Evolutionary conservation across 495 filamentous ascomycete species (phyloP).

Genomic region (Aspergillus bridgeri): DNA sequence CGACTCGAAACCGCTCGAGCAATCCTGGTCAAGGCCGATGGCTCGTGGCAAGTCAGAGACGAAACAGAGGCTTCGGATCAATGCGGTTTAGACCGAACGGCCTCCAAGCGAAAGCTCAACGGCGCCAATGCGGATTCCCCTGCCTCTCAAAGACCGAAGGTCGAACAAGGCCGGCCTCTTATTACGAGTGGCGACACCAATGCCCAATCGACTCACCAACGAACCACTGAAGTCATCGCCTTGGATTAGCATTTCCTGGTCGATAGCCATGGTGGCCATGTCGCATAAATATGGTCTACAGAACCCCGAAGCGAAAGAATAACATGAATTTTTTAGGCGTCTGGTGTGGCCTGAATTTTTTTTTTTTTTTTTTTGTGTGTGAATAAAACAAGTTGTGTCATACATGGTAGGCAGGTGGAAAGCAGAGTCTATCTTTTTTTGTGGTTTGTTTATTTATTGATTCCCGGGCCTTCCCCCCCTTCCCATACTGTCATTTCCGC

Average conservation of each 20-base stretch:
- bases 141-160: slow-evolving; percentile 13
- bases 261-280: background rate
- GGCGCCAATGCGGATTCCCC: background rate
- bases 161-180: slow-evolving; percentile 3
- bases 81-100: background rate
- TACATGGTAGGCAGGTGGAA: background rate
- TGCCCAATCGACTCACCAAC: background rate
- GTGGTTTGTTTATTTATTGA: background rate
- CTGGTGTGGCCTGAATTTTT: background rate
- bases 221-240: slow-evolving; percentile 28
- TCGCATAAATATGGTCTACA: background rate
- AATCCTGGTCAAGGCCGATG: slow-evolving; percentile 55
- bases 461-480: no score
- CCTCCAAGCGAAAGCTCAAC: slow-evolving; percentile 11
- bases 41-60: slow-evolving; percentile 51
- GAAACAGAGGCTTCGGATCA: slow-evolving; percentile 20
- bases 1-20: slow-evolving; percentile 45
- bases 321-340: background rate
- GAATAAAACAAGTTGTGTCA: background rate
- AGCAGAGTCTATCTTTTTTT: background rate
- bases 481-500: no score
- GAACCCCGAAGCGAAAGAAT: background rate
- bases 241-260: slow-evolving; percentile 24
- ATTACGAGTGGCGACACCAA: background rate
- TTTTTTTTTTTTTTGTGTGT: no score